These are phyloP conservation scores for Bjerkandera adusta DNA, from an alignment of 1,284 basidiomycete genomes.

Conservation along the genomic window DNA sequence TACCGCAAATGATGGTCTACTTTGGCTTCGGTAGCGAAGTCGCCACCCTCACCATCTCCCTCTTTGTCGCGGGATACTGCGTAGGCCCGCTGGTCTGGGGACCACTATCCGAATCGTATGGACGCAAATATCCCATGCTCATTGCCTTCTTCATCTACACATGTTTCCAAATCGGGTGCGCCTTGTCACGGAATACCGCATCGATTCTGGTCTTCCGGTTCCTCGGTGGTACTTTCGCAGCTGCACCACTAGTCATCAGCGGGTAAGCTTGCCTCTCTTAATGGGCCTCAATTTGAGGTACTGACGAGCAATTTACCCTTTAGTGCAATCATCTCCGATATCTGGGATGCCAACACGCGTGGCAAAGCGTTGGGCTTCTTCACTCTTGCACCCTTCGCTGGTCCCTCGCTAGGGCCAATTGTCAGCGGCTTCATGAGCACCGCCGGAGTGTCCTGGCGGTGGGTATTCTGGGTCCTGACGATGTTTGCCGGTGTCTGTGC, in stretches of 20 bases:
- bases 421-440: slow-evolving; percentile 57
- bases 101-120: slow-evolving; percentile 56
- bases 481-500: slow-evolving; percentile 57
- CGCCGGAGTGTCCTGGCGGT: slow-evolving; percentile 58
- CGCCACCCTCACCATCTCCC: slow-evolving; percentile 35
- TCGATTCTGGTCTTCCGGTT: slow-evolving; percentile 31
- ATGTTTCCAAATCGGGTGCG: slow-evolving; percentile 30
- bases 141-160: slow-evolving; percentile 31
- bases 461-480: slow-evolving; percentile 76
- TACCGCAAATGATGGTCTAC: slow-evolving; percentile 43
- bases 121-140: slow-evolving; percentile 66
- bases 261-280: no score
- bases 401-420: slow-evolving; percentile 66
- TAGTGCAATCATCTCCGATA: slow-evolving; percentile 33
- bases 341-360: slow-evolving; percentile 35
- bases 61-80: slow-evolving; percentile 45
- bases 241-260: slow-evolving; percentile 30
- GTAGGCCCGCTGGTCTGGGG: slow-evolving; percentile 66
- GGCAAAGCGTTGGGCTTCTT: slow-evolving; percentile 35
- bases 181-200: slow-evolving; percentile 29
- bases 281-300: no score
- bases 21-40: slow-evolving; percentile 57
- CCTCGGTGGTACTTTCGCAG: slow-evolving; percentile 30
- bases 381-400: slow-evolving; percentile 69
- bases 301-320: no score